Conservation (phyloP, 345 rosid genomes). For the Brassica carinata region DNA sequence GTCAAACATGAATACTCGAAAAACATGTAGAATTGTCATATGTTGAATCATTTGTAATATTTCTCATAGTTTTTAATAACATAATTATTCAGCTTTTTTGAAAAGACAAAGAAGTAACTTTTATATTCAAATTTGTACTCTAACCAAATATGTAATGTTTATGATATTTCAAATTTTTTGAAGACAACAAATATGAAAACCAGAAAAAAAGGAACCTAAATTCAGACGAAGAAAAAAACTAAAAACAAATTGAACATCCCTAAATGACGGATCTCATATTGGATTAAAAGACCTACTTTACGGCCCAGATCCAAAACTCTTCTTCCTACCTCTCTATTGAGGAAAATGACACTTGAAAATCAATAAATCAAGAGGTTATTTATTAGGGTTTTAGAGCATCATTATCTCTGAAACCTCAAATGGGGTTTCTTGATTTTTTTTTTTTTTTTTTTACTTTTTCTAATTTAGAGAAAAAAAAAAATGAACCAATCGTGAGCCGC, state of each 20-base stretch:
- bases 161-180: not conserved
- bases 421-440: too few species aligned
- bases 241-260: not conserved
- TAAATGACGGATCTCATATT: not conserved
- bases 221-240: not conserved
- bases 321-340: not conserved
- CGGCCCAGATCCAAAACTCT: not conserved
- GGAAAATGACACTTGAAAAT: not conserved
- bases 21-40: too few species aligned
- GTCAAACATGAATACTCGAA: too few species aligned
- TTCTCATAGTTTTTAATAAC: too few species aligned
- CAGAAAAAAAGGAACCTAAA: not conserved
- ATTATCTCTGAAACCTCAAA: too few species aligned
- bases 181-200: not conserved
- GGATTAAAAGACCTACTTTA: not conserved
- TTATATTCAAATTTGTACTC: not conserved
- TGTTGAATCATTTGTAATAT: too few species aligned
- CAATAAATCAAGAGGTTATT: not conserved
- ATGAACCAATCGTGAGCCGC: too few species aligned
- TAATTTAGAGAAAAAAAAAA: not conserved
- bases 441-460: too few species aligned
- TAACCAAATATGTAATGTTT: not conserved
- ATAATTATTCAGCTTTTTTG: too few species aligned
- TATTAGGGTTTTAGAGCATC: conserved; percentile 30
- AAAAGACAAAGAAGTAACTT: too few species aligned